Percentiles rank a stretch among this genome's conserved stretches.
phyloP scores from a whole-genome alignment of 108 stramenopile genomes.

The Fistulifera pelliculosa region DNA sequence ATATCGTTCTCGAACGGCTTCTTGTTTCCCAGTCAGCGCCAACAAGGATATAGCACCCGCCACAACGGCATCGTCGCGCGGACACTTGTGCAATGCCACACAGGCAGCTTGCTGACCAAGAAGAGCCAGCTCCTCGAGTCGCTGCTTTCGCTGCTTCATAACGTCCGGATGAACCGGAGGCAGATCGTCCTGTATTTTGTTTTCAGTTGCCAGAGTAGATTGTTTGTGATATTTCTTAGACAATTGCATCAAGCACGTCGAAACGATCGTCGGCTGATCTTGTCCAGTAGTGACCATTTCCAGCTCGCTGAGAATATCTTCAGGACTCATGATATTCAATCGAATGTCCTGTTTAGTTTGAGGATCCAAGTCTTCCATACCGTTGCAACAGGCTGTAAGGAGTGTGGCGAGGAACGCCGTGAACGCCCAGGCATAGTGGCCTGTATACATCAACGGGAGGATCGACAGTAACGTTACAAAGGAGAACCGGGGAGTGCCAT shows the following conservation, averaged over 20 bases:
- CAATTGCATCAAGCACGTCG: slow-evolving; percentile 17
- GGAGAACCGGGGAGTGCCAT: too few relatives aligned
- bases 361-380: slow-evolving; percentile 14
- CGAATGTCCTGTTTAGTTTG: slow-evolving; percentile 21
- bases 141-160: too few relatives aligned
- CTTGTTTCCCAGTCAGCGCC: slow-evolving; percentile 53
- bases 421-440: slow-evolving; percentile 13
- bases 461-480: too few relatives aligned
- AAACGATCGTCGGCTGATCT: slow-evolving; percentile 6
- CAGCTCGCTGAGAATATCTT: slow-evolving; percentile 16
- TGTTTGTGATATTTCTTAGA: slow-evolving; percentile 12
- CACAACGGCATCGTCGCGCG: slow-evolving; percentile 73
- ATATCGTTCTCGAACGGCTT: slow-evolving; percentile 25
- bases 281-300: not conserved
- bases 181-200: slow-evolving; percentile 5
- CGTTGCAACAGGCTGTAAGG: slow-evolving; percentile 5
- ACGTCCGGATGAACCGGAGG: too few relatives aligned
- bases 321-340: slow-evolving; percentile 19
- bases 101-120: slow-evolving; percentile 31
- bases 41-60: slow-evolving; percentile 85
- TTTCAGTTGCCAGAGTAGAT: slow-evolving; percentile 3
- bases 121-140: slow-evolving; percentile 5
- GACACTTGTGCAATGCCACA: slow-evolving; percentile 16
- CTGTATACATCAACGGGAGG: slow-evolving; percentile 16
- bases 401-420: slow-evolving; percentile 10